Base-by-base conservation (phyloP, 2,329 filamentous ascomycete species). In the Didymella glomerata region DNA sequence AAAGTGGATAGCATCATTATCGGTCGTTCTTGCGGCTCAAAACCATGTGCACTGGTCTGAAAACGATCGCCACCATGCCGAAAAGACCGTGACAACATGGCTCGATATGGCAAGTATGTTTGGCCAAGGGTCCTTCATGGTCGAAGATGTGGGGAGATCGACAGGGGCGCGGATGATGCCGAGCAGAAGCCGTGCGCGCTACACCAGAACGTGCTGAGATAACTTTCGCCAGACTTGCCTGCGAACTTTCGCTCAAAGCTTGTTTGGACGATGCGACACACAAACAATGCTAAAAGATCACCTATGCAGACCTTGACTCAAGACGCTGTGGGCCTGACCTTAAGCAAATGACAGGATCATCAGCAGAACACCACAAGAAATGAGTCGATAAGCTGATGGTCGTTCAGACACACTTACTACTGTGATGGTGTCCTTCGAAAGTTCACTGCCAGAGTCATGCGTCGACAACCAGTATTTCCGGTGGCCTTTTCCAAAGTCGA, bases 81-180 rank as follows among this genome's bases (percentile, higher is more conserved):
- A n/a, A 48, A 32, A 28, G 11, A n/a, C 7, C 11, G 13, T 41
- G 25, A 41, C 22, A 34, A 30, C 25, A 46, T 18, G 44, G 30
- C 55, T 46, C 27, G 9, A 42, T 42, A 5, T 36, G 25, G 50
- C 16, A 54, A 45, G 46, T 10, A 41, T 13, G 22, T 20, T 48
- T 48, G 22, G 32, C 22, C 20, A 42, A 34, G 22, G 28, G n/a
- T 44, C 34, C 41, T 51, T 51, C 22, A 28, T 48, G 22, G 28
- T 55, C 47, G 40, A 48, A 51, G 32, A 11, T 18, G n/a, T 44
- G 32, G 34, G 34, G 56, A 18, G 57, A 60, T 60, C 57, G 57
- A 55, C 52, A 60, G 57, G 57, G 57, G 57, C 32, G 48, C 57
- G 46, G 52, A 32, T 45, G 22, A 45, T 38, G 28, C 27, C 53